Percentiles rank a stretch among this genome's conserved stretches.
These are phyloP conservation scores for Crithidia expoeki DNA, from an alignment of 208 protist genomes.

Conservation along the genomic window DNA sequence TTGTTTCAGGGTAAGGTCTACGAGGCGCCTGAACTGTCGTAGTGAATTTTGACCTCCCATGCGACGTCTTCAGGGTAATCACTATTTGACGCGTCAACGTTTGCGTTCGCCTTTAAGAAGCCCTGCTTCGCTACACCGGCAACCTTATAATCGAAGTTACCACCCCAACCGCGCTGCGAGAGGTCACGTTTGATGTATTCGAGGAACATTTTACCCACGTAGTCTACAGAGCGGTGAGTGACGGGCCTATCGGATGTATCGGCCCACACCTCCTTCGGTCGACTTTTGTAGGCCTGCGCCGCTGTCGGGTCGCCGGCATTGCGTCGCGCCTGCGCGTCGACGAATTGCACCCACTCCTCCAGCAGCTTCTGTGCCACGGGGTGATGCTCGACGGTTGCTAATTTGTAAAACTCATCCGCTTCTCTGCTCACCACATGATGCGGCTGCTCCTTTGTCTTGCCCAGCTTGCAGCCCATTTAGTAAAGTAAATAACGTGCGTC, in stretches of 20 bases:
- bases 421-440: constrained; percentile 18
- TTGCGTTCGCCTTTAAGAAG: constrained; percentile 73
- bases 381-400: constrained; percentile 53
- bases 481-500: background rate
- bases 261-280: constrained; percentile 74
- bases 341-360: constrained; percentile 77
- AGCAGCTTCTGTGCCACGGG: constrained; percentile 69
- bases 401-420: constrained; percentile 53
- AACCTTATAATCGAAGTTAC: constrained; percentile 87
- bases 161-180: constrained; percentile 68
- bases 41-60: constrained; percentile 86
- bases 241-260: constrained; percentile 47
- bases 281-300: constrained; percentile 29
- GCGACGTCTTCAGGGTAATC: constrained; percentile 45
- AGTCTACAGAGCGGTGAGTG: constrained; percentile 76
- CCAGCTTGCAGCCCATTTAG: constrained; percentile 75
- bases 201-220: constrained; percentile 87
- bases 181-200: constrained; percentile 79
- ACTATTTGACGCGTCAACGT: constrained; percentile 48
- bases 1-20: background rate
- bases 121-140: constrained; percentile 73
- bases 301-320: constrained; percentile 35
- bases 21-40: constrained; percentile 43
- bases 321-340: constrained; percentile 46
- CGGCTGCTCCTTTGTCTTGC: constrained; percentile 50